Conservation (phyloP, 1,284 basidiomycete genomes). For the Irpex sp. region DNA sequence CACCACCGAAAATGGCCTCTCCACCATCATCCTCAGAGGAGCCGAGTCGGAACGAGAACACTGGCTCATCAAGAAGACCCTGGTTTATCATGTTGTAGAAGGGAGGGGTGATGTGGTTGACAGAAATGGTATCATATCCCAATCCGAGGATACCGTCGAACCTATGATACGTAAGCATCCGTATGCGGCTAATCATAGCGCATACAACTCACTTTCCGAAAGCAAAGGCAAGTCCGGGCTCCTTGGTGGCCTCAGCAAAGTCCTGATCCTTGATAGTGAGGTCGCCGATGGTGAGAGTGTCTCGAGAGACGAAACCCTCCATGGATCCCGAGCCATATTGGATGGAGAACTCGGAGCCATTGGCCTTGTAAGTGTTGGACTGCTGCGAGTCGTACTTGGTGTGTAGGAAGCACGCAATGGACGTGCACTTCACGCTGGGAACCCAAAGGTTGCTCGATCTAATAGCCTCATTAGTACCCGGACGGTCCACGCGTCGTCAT, state of each 20-base stretch:
- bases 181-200: not conserved
- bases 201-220: conserved; percentile 78
- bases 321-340: conserved; percentile 97
- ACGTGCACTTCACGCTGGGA: conserved; percentile 84
- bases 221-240: conserved; percentile 96
- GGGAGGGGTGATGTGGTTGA: conserved; percentile 92
- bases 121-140: conserved; percentile 94
- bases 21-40: conserved; percentile 87
- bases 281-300: conserved; percentile 84
- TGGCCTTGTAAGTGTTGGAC: conserved; percentile 89
- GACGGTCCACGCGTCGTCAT: not conserved
- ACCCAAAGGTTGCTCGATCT: conserved; percentile 95
- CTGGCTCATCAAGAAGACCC: conserved; percentile 77
- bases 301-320: conserved; percentile 94
- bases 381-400: conserved; percentile 85
- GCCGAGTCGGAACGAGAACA: conserved; percentile 96
- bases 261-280: conserved; percentile 75
- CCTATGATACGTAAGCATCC: conserved; percentile 39
- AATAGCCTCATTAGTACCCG: conserved; percentile 9
- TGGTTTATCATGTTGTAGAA: conserved; percentile 95
- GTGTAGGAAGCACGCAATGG: conserved; percentile 98
- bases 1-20: conserved; percentile 91
- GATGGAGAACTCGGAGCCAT: conserved; percentile 90
- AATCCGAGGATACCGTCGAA: conserved; percentile 97
- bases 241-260: conserved; percentile 96